Conservation (phyloP, 2,329 filamentous ascomycete genomes). For the Cadophora sp. region DNA sequence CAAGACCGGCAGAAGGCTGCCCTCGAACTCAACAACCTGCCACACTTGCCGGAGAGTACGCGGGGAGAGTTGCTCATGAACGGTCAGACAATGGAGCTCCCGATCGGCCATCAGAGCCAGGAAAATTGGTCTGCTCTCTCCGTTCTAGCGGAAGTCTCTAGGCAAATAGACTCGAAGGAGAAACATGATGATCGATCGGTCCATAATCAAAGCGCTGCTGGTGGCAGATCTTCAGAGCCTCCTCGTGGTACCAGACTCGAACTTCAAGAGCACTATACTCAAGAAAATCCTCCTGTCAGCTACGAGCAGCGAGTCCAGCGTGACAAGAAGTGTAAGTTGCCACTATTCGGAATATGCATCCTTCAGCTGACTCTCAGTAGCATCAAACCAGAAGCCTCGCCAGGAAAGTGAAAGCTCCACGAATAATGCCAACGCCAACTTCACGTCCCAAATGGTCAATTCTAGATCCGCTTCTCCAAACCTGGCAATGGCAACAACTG, state of each 20-base stretch:
- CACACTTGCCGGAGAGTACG: conserved; percentile 53
- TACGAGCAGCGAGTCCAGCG: conserved; percentile 52
- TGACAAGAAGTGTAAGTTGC: conserved; percentile 50
- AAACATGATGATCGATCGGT: conserved; percentile 61
- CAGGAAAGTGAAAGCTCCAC: conserved; percentile 33
- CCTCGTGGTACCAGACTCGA: conserved; percentile 51
- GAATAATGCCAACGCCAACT: conserved; percentile 30
- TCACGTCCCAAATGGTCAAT: conserved; percentile 24
- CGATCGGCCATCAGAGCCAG: conserved; percentile 49
- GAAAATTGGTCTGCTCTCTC: conserved; percentile 82
- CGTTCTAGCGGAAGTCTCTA: conserved; percentile 86
- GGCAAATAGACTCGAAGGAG: conserved; percentile 74
- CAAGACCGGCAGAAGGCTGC: conserved; percentile 78
- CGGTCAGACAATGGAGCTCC: conserved; percentile 49
- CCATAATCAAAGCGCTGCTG: conserved; percentile 51
- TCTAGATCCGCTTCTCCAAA: conserved; percentile 41
- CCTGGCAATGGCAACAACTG: conserved; percentile 41
- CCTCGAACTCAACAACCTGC: conserved; percentile 74
- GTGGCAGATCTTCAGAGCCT: conserved; percentile 34
- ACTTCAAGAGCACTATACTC: conserved; percentile 63
- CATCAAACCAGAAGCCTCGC: conserved; percentile 30
- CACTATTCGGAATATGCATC: conserved; percentile 19
- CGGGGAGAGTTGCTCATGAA: conserved; percentile 46
- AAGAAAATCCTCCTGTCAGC: conserved; percentile 61
- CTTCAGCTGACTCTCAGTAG: conserved; percentile 26